A percentile compares a stretch with the other conserved stretches of the same genome.
phyloP scores from a whole-genome alignment of 2,329 filamentous ascomycete species.

The Hymenoscyphus fraxineus region DNA sequence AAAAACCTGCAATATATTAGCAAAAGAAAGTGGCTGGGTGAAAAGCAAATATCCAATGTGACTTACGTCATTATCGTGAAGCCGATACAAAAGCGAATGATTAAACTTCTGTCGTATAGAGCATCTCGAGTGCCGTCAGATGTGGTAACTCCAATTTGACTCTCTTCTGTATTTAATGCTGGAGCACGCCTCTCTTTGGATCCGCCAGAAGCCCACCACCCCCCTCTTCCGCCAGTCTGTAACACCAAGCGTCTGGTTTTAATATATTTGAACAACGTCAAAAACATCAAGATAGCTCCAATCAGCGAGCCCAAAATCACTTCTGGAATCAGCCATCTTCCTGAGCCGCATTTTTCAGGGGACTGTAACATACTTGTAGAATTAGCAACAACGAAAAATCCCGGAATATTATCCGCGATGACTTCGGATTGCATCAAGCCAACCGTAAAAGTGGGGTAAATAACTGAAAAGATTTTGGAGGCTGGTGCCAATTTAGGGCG shows the following conservation, averaged over 20 bases:
- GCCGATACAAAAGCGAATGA: conserved; percentile 43
- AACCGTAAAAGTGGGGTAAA: conserved; percentile 38
- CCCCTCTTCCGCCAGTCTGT: conserved; percentile 29
- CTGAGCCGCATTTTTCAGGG: neutral
- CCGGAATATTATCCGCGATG: conserved; percentile 30
- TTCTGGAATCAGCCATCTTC: conserved; percentile 22
- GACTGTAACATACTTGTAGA: conserved; percentile 37
- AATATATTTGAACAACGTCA: conserved; percentile 42
- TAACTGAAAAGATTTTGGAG: conserved; percentile 37
- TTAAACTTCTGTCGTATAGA: conserved; percentile 45
- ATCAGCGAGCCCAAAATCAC: conserved; percentile 40
- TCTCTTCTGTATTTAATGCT: conserved; percentile 17
- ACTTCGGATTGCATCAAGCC: conserved; percentile 32
- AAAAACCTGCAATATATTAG: conserved; percentile 33
- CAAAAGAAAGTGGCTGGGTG: neutral
- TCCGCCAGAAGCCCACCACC: conserved; percentile 25
- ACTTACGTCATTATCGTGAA: conserved; percentile 39
- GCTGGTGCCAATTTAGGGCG: conserved; percentile 28
- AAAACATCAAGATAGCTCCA: conserved; percentile 38
- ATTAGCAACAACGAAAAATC: conserved; percentile 38
- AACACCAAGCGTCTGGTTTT: conserved; percentile 37
- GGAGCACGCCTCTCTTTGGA: conserved; percentile 20
- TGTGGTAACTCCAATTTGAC: conserved; percentile 10
- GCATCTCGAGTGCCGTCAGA: conserved; percentile 22
- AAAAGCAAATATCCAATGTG: neutral